Base-by-base conservation (phyloP, 305 asterid species). In the Galium porrigens region DNA sequence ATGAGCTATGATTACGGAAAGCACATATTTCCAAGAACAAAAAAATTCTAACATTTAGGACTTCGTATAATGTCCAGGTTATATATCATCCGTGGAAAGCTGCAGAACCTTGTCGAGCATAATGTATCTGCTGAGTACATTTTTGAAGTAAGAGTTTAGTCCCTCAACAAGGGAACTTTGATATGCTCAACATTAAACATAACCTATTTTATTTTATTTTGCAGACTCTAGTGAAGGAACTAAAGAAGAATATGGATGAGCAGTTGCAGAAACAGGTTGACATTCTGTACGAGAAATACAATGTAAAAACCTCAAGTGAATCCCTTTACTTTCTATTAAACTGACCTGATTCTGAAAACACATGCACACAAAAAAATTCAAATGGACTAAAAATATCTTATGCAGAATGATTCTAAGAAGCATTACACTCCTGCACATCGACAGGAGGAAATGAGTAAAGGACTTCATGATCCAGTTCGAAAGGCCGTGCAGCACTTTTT, bases 21-120 rank as follows among this genome's bases (percentile, higher is more conserved):
- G 41, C 41, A 39, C 57, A 63, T 30, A 29, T 17, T 63, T 7
- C 18, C 54, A 30, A 51, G 20, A 33, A 10, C 17, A 17, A 25
- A 48, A 48, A 27, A 29, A n/a, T 27, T 65, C 64, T 77, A 65
- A 72, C 72, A 69, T 27, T 61, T 68, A 66, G 52, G 71, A 44
- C 9, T 60, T 48, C 61, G 25, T 63, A 61, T 69, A 57, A 74
- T 48, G 68, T 58, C 56, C 65, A 85, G 95, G 91, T 89, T 89
- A 20, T 86, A 85, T 44, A 63, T 53, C 59, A 85, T 87, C 74
- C 87, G 91, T 5, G 85, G 91, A 69, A 86, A 87, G 77, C 90
- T 89, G 62, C 94, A 85, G 74, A 89, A 84, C 61, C 90, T 89
- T 54, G 82, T 85, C 60, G 94, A 89, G 80, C 89, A 89, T 74